These are phyloP conservation scores for Artomyces pyxidatus DNA, from an alignment of 768 basidiomycete species.

Conservation along the genomic window DNA sequence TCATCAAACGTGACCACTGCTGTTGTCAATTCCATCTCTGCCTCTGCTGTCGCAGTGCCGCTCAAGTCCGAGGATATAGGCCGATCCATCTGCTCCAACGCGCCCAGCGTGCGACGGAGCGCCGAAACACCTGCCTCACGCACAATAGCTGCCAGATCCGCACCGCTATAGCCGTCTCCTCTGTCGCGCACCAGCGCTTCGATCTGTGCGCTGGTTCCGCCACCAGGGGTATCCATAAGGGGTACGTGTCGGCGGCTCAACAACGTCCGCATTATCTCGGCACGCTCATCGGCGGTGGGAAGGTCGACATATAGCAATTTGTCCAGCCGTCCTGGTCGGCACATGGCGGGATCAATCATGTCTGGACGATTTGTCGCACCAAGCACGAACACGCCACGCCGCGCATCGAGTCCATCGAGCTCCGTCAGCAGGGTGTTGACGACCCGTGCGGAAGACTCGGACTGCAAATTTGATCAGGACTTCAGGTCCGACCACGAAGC, in stretches of 20 bases:
- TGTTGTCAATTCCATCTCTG: slow-evolving; percentile 16
- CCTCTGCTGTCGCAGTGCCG: slow-evolving; percentile 17
- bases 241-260: slow-evolving; percentile 52
- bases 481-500: neutral
- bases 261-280: slow-evolving; percentile 78
- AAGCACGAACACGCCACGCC: slow-evolving; percentile 87
- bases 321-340: slow-evolving; percentile 90
- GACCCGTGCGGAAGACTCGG: slow-evolving; percentile 87
- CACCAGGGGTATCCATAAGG: slow-evolving; percentile 31
- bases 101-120: slow-evolving; percentile 58
- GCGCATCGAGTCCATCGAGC: slow-evolving; percentile 82
- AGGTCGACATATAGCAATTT: slow-evolving; percentile 92
- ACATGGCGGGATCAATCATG: slow-evolving; percentile 98
- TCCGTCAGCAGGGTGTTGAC: slow-evolving; percentile 94
- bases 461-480: slow-evolving; percentile 35
- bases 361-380: slow-evolving; percentile 94
- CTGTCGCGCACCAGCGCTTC: slow-evolving; percentile 44
- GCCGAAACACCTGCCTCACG: slow-evolving; percentile 88
- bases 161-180: slow-evolving; percentile 89
- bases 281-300: slow-evolving; percentile 62
- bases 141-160: slow-evolving; percentile 82
- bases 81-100: slow-evolving; percentile 51
- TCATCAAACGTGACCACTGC: slow-evolving; percentile 55
- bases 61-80: neutral
- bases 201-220: slow-evolving; percentile 24